Evolutionary conservation across 1,139 yeast species (phyloP).

Genomic region (Suhomyces taliae): DNA sequence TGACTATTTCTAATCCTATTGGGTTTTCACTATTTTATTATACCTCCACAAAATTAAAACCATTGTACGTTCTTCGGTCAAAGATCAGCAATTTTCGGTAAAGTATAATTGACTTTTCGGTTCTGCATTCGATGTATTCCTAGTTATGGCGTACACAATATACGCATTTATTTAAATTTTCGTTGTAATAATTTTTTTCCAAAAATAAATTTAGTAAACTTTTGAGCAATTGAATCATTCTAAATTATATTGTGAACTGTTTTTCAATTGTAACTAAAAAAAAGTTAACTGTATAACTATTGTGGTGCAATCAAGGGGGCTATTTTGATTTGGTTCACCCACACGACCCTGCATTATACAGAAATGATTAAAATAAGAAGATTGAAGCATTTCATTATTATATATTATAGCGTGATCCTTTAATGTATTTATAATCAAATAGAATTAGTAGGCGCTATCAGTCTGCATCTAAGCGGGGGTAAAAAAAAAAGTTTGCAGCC

Average conservation of each 20-base stretch:
- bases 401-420: too few species aligned
- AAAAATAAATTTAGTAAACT: too few species aligned
- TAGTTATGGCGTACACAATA: neutral
- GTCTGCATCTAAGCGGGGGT: neutral
- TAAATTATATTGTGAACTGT: too few species aligned
- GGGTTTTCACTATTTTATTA: neutral
- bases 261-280: too few species aligned
- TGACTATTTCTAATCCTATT: neutral
- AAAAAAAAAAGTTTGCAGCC: slow-evolving; percentile 5
- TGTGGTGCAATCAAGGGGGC: too few species aligned
- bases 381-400: too few species aligned
- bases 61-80: slow-evolving; percentile 1
- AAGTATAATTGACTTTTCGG: neutral
- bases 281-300: too few species aligned
- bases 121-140: slow-evolving; percentile 2
- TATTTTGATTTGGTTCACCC: too few species aligned
- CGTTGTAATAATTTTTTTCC: too few species aligned
- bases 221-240: too few species aligned
- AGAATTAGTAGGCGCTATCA: neutral
- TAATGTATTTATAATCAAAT: neutral
- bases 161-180: neutral
- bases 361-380: too few species aligned
- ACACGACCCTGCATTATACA: neutral
- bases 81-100: neutral
- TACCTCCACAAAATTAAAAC: slow-evolving; percentile 1